Conservation (phyloP, 176 grass and related monocot genomes). For the Cenchrus americanus region DNA sequence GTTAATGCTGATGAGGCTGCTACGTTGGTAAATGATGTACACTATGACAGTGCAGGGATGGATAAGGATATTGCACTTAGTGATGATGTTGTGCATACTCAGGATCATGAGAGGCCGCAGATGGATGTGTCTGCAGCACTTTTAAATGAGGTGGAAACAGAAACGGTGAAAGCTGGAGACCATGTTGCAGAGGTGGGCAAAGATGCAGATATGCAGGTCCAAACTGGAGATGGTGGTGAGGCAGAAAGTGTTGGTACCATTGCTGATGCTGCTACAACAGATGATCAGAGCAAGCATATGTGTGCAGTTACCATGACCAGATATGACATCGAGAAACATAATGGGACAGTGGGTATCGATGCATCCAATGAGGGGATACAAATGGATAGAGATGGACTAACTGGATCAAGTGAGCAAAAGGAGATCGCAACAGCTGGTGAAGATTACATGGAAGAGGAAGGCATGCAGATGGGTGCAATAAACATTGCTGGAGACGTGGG, state of each 20-base stretch:
- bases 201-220: conserved; percentile 8
- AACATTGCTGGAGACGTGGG: conserved; percentile 34
- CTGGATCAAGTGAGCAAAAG: conserved; percentile 32
- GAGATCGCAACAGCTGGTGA: conserved; percentile 16
- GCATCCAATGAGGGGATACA: conserved; percentile 35
- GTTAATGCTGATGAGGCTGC: background rate
- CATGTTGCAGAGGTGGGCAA: background rate
- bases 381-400: conserved; percentile 33
- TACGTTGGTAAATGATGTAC: conserved; percentile 13
- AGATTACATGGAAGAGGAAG: conserved; percentile 15
- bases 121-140: conserved; percentile 18
- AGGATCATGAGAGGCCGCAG: conserved; percentile 4
- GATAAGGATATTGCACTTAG: conserved; percentile 29
- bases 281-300: conserved; percentile 47
- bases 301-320: conserved; percentile 18
- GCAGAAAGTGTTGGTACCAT: conserved; percentile 8
- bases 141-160: conserved; percentile 10
- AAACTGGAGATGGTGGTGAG: background rate
- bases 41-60: conserved; percentile 19
- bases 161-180: conserved; percentile 19
- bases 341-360: background rate
- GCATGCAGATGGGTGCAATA: conserved; percentile 3
- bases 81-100: conserved; percentile 28
- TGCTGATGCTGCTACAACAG: conserved; percentile 6
- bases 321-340: conserved; percentile 23